Evolutionary conservation across 202 grass and related monocot genomes (phyloP).

Genomic region (Thinopyrum obtusiflorum): DNA sequence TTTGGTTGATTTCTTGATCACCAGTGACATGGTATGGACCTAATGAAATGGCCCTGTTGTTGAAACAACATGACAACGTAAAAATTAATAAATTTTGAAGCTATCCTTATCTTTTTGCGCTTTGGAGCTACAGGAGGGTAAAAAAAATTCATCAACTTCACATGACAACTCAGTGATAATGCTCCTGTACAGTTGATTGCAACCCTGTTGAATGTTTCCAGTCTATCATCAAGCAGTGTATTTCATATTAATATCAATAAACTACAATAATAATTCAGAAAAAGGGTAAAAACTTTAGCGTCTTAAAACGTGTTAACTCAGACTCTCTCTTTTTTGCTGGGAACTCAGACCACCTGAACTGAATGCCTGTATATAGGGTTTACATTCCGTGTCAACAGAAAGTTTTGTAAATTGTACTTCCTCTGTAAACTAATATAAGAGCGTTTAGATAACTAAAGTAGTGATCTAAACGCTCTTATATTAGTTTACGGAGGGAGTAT

Average conservation of each 20-base stretch:
- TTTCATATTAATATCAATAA: neutral
- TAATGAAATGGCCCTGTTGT: neutral
- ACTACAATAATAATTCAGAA: neutral
- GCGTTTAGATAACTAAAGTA: too few species aligned
- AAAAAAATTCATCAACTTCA: neutral
- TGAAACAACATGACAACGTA: neutral
- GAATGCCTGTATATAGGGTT: neutral
- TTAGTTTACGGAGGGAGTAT: too few species aligned
- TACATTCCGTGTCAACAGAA: neutral
- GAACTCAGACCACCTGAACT: neutral
- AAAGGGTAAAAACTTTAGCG: neutral
- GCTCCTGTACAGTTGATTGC: neutral
- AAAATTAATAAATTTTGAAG: neutral
- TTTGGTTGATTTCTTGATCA: conserved; percentile 11
- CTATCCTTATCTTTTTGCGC: neutral
- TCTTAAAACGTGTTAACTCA: conserved; percentile 7
- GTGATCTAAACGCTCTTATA: too few species aligned
- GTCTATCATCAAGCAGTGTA: neutral
- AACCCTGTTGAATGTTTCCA: neutral
- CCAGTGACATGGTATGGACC: neutral
- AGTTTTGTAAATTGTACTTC: neutral
- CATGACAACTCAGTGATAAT: neutral
- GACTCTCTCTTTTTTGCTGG: neutral
- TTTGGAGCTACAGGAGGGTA: neutral
- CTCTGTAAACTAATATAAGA: too few species aligned